A percentile compares a stretch with the other conserved stretches of the same genome.
phyloP scores from a whole-genome alignment of 2,329 filamentous ascomycete species.

The Aureobasidium sp. region DNA sequence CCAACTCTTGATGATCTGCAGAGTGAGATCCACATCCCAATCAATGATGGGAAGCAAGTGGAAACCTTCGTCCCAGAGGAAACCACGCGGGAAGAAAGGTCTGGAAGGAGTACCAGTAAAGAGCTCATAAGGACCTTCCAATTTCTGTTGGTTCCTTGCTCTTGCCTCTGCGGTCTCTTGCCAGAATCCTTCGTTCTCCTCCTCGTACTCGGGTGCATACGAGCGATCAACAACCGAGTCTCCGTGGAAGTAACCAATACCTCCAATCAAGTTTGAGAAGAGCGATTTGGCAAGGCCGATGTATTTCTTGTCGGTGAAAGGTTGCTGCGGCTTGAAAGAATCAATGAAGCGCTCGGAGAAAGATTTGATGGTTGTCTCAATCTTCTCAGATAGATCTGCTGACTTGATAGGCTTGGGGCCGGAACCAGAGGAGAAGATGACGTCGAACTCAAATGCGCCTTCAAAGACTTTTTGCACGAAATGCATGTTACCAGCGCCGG shows the following conservation, averaged over 20 bases:
- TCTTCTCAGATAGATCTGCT: conserved; percentile 62
- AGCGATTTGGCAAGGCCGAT: conserved; percentile 76
- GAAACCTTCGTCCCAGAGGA: conserved; percentile 97
- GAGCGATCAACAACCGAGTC: conserved; percentile 83
- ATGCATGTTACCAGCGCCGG: conserved; percentile 71
- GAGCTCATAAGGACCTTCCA: conserved; percentile 78
- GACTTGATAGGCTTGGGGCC: conserved; percentile 20
- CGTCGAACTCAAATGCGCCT: conserved; percentile 84
- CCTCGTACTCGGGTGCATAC: conserved; percentile 85
- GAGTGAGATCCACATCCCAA: conserved; percentile 83
- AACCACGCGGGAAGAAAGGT: conserved; percentile 92
- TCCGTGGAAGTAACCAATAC: conserved; percentile 92
- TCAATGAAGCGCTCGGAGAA: conserved; percentile 71
- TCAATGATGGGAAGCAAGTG: conserved; percentile 86
- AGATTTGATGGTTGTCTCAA: conserved; percentile 56
- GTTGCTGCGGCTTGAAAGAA: conserved; percentile 64
- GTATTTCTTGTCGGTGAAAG: conserved; percentile 66
- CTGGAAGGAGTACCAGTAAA: conserved; percentile 88
- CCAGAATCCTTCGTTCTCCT: conserved; percentile 94
- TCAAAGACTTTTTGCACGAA: conserved; percentile 87
- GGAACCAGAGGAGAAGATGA: conserved; percentile 81
- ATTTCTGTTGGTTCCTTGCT: conserved; percentile 56
- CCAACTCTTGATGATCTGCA: conserved; percentile 90
- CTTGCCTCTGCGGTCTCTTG: conserved; percentile 79
- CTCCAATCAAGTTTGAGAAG: conserved; percentile 89